Evolutionary conservation across 108 stramenopile genomes (phyloP).

Genomic region (Epithemia pelagica): DNA sequence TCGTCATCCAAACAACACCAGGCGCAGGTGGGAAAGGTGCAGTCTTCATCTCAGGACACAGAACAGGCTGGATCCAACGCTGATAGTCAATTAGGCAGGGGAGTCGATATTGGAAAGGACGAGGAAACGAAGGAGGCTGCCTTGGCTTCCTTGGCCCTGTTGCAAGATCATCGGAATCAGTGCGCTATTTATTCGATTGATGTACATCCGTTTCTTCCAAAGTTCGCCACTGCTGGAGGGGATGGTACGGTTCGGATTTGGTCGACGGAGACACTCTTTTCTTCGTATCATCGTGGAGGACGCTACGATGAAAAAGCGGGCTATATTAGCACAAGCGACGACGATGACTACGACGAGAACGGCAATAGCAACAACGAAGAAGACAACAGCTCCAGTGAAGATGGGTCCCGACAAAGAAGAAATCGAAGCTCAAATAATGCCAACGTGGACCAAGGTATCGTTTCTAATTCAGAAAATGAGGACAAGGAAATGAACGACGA

Average conservation of each 20-base stretch:
- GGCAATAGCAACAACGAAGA: neutral
- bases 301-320: conserved; percentile 15
- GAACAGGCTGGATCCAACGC: conserved; percentile 9
- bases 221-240: conserved; percentile 78
- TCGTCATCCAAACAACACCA: neutral
- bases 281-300: conserved; percentile 2
- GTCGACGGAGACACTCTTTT: conserved; percentile 50
- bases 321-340: conserved; percentile 9
- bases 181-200: conserved; percentile 72
- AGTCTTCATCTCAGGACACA: neutral
- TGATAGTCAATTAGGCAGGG: conserved; percentile 4
- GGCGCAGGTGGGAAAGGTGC: neutral
- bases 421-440: conserved; percentile 2
- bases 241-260: conserved; percentile 81
- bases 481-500: conserved; percentile 1
- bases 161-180: conserved; percentile 15
- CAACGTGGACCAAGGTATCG: conserved; percentile 5
- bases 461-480: conserved; percentile 5
- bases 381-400: conserved; percentile 9
- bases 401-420: conserved; percentile 8
- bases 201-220: conserved; percentile 54
- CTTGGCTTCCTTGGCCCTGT: neutral
- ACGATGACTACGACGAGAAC: conserved; percentile 6
- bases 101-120: neutral
- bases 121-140: neutral